Conservation (phyloP, 2,329 filamentous ascomycete species). For the Colletotrichum liaoningense region DNA sequence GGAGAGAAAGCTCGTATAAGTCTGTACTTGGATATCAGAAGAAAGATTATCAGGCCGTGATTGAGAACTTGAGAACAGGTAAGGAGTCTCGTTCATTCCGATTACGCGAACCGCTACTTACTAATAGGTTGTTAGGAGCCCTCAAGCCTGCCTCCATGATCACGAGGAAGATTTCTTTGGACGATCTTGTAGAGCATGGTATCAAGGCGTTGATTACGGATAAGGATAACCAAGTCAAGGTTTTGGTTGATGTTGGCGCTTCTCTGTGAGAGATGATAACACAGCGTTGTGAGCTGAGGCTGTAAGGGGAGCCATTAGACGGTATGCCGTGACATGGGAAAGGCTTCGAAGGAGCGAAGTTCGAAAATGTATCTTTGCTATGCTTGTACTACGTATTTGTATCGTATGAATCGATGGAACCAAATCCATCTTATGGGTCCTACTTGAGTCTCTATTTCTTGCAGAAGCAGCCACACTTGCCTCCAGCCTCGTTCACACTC, state of each 20-base stretch:
- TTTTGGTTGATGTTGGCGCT: conserved; percentile 53
- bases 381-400: background rate
- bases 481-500: too few relatives aligned
- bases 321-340: rapidly evolving
- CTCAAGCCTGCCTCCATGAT: conserved; percentile 64
- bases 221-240: conserved; percentile 67
- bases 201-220: conserved; percentile 63
- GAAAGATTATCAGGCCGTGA: conserved; percentile 40
- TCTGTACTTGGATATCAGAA: conserved; percentile 37
- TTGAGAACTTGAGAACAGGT: conserved; percentile 39
- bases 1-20: conserved; percentile 38
- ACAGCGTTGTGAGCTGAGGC: background rate
- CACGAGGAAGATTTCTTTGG: conserved; percentile 61
- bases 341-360: background rate
- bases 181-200: conserved; percentile 61
- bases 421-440: background rate
- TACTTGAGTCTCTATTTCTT: background rate
- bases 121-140: conserved; percentile 3
- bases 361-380: background rate
- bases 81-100: background rate
- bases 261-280: background rate
- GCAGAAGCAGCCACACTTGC: too few relatives aligned
- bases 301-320: background rate
- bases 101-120: background rate
- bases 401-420: background rate